Conservation (phyloP, 202 grass and related monocot genomes). For the Carex sylvatica region DNA sequence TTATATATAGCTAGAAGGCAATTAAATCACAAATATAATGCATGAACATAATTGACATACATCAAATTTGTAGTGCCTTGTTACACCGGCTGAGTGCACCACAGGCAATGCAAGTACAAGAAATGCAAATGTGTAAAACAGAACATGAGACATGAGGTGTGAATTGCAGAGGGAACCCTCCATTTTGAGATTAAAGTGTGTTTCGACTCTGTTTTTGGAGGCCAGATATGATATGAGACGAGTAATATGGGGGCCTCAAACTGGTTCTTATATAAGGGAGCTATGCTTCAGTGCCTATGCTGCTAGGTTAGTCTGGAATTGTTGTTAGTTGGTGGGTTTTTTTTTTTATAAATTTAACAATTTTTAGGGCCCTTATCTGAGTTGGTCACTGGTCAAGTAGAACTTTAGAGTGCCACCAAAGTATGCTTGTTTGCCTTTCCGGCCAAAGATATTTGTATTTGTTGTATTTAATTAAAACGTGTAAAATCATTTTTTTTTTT, state of each 20-base stretch:
- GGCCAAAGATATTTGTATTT: background rate
- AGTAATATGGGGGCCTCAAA: background rate
- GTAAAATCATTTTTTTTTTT: background rate
- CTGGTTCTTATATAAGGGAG: slow-evolving; percentile 9
- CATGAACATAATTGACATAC: slow-evolving; percentile 9
- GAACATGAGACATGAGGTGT: background rate
- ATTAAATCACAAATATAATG: background rate
- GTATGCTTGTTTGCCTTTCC: background rate
- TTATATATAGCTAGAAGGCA: background rate
- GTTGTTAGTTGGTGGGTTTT: slow-evolving; percentile 5
- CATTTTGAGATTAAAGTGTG: background rate
- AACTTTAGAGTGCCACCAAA: slow-evolving; percentile 20
- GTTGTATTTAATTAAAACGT: slow-evolving; percentile 1
- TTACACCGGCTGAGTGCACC: slow-evolving; percentile 14
- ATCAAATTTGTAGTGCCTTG: slow-evolving; percentile 25
- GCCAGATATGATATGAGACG: background rate
- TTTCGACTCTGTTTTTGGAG: slow-evolving; percentile 8
- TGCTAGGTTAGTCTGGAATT: slow-evolving; percentile 15
- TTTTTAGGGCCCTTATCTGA: slow-evolving; percentile 9
- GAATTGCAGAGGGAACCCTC: background rate
- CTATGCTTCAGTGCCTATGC: slow-evolving; percentile 6
- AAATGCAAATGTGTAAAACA: slow-evolving; percentile 7
- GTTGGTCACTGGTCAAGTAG: slow-evolving; percentile 20
- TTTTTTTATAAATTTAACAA: background rate
- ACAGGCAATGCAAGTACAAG: slow-evolving; percentile 13